These are phyloP conservation scores for Phytophthora tentaculata DNA, from an alignment of 352 stramenopile genomes.

Conservation along the genomic window DNA sequence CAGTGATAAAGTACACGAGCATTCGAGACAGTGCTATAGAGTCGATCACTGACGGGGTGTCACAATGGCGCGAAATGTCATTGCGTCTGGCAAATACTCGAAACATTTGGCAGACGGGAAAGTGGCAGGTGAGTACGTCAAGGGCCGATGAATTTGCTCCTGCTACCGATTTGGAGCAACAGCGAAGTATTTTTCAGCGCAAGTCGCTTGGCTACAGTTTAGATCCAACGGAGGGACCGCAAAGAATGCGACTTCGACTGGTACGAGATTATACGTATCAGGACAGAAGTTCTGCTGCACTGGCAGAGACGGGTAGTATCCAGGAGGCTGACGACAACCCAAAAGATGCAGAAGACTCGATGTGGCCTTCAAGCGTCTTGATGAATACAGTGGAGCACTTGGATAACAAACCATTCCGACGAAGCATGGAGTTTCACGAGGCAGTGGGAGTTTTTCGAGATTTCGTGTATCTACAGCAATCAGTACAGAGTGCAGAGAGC, in stretches of 20 bases:
- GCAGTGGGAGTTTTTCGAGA: constrained; percentile 58
- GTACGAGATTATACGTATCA: constrained; percentile 39
- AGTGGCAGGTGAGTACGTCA: constrained; percentile 28
- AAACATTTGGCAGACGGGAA: constrained; percentile 53
- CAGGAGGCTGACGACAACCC: not conserved
- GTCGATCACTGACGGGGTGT: constrained; percentile 44
- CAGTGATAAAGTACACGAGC: constrained; percentile 49
- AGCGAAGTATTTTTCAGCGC: constrained; percentile 56
- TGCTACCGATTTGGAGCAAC: constrained; percentile 2
- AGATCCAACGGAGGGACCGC: constrained; percentile 57
- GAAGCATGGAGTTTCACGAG: constrained; percentile 60
- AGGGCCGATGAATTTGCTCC: not conserved
- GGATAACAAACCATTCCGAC: constrained; percentile 30
- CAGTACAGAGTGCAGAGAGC: not conserved
- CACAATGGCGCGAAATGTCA: constrained; percentile 42
- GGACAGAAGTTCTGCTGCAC: not conserved
- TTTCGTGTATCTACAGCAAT: constrained; percentile 16
- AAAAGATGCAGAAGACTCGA: not conserved
- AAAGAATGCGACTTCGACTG: constrained; percentile 59
- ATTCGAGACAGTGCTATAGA: constrained; percentile 43
- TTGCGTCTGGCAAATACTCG: constrained; percentile 44
- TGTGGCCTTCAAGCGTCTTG: not conserved
- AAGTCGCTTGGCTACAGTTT: constrained; percentile 45
- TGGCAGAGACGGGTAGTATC: not conserved
- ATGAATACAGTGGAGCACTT: not conserved